Evolutionary conservation across 768 basidiomycete genomes (phyloP).

Genomic region (Mycena crocata): DNA sequence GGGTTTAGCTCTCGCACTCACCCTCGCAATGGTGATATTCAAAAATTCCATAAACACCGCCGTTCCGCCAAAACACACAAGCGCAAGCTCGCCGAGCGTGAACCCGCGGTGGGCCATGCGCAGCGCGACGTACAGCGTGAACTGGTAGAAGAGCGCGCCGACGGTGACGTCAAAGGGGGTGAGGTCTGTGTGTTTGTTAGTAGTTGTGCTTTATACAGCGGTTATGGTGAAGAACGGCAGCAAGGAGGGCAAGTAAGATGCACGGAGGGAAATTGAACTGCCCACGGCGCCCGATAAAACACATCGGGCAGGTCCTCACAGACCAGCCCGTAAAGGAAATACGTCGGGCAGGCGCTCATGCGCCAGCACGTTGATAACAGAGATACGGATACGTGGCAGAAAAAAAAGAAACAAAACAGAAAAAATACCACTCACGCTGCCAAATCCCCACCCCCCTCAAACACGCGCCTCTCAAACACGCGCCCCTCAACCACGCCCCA

Average conservation of each 20-base stretch:
- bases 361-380: too few species aligned
- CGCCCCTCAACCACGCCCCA: neutral
- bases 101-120: slow-evolving; percentile 94
- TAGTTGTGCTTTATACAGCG: too few species aligned
- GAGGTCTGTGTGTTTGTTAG: slow-evolving; percentile 80
- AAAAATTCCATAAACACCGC: slow-evolving; percentile 88
- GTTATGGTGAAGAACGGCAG: too few species aligned
- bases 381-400: too few species aligned
- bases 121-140: slow-evolving; percentile 89
- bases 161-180: slow-evolving; percentile 79
- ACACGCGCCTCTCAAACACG: too few species aligned
- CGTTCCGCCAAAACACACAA: slow-evolving; percentile 91
- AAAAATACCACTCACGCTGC: slow-evolving; percentile 67
- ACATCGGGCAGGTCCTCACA: too few species aligned
- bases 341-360: too few species aligned
- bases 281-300: too few species aligned
- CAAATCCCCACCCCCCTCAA: slow-evolving; percentile 71
- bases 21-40: slow-evolving; percentile 85
- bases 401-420: slow-evolving; percentile 1
- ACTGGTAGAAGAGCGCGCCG: slow-evolving; percentile 87
- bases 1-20: too few species aligned
- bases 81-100: slow-evolving; percentile 92
- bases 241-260: too few species aligned
- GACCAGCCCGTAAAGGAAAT: too few species aligned
- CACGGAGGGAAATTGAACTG: too few species aligned